Evolutionary conservation across 1,284 basidiomycete genomes (phyloP), one percentile per base, ranked within the genome.

Genomic region (Coriolopsis trogii): DNA sequence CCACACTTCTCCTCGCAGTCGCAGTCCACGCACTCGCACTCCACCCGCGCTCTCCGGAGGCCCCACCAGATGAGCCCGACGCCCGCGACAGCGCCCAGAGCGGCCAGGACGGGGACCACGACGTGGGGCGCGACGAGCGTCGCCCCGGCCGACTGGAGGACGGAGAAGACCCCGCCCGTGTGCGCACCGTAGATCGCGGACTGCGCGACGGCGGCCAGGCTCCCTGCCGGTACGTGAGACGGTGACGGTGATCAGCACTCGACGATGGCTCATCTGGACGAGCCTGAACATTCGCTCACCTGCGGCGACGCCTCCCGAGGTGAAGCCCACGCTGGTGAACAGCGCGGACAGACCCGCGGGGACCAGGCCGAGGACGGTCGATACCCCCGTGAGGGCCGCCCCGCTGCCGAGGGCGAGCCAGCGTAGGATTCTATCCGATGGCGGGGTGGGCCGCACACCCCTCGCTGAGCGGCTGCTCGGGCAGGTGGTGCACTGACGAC

Each of bases 121-220:
- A n/a, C n/a, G n/a, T n/a, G n/a, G n/a, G n/a, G n/a, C n/a, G n/a
- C n/a, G n/a, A n/a, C n/a, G n/a, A n/a, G n/a, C n/a, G n/a, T n/a
- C n/a, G 49, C 41, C 4, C 45, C 45, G 12, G 36, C 33, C 7
- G 45, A 31, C 23, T 48, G 37, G 6, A 40, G 21, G 3, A 40
- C n/a, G 8, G 51, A 33, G 30, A 52, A 52, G 10, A 41, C 16
- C 6, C 51, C 51, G 5, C 44, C 15, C 9, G 51, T 52, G 16
- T 13, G 12, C 8, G 36, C 45, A 3, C 51, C 51, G 44, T 52
- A 52, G 15, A 49, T 23, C 6, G 21, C 18, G 28, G 45, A 48
- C 21, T 52, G 51, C 15, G 29, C 23, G 13, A 7, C 9, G 3
- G 51, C 34, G 1, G 51, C 51, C 23, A 41, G 20, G 6, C 13